Conservation (phyloP, 352 stramenopile genomes). For the Phytophthora litchii region DNA sequence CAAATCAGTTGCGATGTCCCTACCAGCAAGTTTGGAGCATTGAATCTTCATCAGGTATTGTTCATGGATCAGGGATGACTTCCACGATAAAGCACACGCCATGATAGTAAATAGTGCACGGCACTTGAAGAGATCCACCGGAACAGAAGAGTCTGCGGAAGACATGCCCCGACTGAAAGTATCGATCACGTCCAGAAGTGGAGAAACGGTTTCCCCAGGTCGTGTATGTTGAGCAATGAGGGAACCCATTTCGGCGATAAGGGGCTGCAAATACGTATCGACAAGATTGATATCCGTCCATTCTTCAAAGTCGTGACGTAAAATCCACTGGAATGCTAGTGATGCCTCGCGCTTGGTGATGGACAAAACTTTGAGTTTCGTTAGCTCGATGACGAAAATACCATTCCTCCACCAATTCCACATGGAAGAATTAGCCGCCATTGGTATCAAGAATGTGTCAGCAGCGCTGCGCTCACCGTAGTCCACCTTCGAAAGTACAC, state of each 20-base stretch:
- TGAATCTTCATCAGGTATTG: slow-evolving; percentile 18
- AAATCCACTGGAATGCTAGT: slow-evolving; percentile 39
- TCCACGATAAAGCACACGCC: slow-evolving; percentile 33
- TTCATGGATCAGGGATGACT: slow-evolving; percentile 26
- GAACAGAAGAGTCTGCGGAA: slow-evolving; percentile 12
- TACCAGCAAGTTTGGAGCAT: not conserved
- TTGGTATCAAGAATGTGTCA: slow-evolving; percentile 22
- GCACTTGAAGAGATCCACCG: slow-evolving; percentile 19
- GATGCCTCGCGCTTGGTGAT: slow-evolving; percentile 35
- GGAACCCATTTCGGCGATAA: slow-evolving; percentile 27
- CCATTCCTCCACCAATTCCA: slow-evolving; percentile 48
- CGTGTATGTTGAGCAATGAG: slow-evolving; percentile 26
- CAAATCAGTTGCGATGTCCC: slow-evolving; percentile 9
- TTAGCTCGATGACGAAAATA: slow-evolving; percentile 33
- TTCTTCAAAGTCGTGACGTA: slow-evolving; percentile 42
- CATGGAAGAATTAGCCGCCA: slow-evolving; percentile 4
- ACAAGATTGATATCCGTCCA: slow-evolving; percentile 27
- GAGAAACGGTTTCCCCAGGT: slow-evolving; percentile 34
- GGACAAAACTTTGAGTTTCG: slow-evolving; percentile 12
- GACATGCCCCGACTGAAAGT: slow-evolving; percentile 28
- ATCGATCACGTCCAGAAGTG: slow-evolving; percentile 42
- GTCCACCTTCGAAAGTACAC: slow-evolving; percentile 33
- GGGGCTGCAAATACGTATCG: slow-evolving; percentile 16
- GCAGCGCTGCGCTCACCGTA: slow-evolving; percentile 19
- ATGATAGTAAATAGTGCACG: slow-evolving; percentile 31